Conservation (phyloP, 768 basidiomycete species). For the Tubosaeta sp. region DNA sequence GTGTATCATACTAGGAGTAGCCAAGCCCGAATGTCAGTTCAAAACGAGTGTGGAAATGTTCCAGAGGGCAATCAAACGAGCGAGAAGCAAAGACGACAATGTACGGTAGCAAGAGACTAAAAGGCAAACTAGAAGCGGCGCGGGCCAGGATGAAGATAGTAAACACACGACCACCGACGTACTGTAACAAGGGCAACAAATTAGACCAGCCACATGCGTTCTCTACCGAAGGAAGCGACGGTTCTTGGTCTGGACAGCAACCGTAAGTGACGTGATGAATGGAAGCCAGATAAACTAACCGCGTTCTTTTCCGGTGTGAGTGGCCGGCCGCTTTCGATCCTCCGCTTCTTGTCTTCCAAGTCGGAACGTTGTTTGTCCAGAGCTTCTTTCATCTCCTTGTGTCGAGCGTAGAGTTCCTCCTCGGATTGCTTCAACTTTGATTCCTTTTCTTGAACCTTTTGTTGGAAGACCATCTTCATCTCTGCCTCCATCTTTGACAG, state of each 20-base stretch:
- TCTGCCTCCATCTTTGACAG: constrained; percentile 99
- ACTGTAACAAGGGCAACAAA: constrained; percentile 29
- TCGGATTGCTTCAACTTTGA: constrained; percentile 98
- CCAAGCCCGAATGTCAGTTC: constrained; percentile 49
- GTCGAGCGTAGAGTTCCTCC: constrained; percentile 97
- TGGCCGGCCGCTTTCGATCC: constrained; percentile 90
- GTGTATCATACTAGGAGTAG: constrained; percentile 48
- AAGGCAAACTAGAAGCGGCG: constrained; percentile 37
- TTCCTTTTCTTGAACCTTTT: constrained; percentile 99
- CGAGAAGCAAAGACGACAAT: constrained; percentile 33
- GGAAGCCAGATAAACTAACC: constrained; percentile 43
- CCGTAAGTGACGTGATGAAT: constrained; percentile 6
- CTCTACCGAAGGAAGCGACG: constrained; percentile 35
- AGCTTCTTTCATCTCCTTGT: constrained; percentile 99
- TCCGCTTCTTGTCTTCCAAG: constrained; percentile 97
- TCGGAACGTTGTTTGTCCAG: constrained; percentile 94
- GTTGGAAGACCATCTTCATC: constrained; percentile 99
- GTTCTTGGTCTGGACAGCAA: constrained; percentile 30
- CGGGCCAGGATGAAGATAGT: constrained; percentile 24
- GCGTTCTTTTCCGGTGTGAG: constrained; percentile 91
- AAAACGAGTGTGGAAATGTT: constrained; percentile 57
- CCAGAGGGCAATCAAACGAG: constrained; percentile 32
- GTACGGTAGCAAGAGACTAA: constrained; percentile 41
- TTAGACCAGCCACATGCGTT: constrained; percentile 11
- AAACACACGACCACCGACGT: constrained; percentile 25